Evolutionary conservation across 495 filamentous ascomycete species (phyloP), one percentile per base, ranked within the genome.

Genomic region (Lophiotrema nucula): DNA sequence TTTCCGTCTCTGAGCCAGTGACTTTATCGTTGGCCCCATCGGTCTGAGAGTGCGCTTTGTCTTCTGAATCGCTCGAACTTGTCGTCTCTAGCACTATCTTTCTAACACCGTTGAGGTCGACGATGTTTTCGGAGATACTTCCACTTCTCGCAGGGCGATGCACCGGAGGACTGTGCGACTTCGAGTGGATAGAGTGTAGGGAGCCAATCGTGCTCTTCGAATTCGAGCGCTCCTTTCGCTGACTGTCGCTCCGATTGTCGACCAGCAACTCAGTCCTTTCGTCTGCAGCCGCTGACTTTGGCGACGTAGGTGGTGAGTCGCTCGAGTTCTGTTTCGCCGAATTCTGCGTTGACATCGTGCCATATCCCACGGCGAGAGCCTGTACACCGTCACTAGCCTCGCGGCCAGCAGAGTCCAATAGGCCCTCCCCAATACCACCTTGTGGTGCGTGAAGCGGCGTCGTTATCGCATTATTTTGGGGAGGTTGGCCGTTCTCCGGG

Each of bases 71-170:
- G 37, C 76, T 78, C 27, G 77, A 80, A 64, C 79, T 83, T 18
- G 79, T 86, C 35, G 86, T 83, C 61, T 92, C 87, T 11, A 96
- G 80, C 10, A 96, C 83, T 11, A 93, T 83, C 73, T 96, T 96
- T 38, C 86, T 84, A 27, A 95, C 79, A 1, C 90, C 90, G 41
- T 87, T 86, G 11, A 87, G 77, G 68, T 95, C 89, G 33, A 95
- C 74, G 18, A 91, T 79, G 65, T 91, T 90, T 72, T 95, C 90
- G 0, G 89, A 92, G 65, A 96, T 95, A 70, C 86, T 91, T 11
- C 91, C 91, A 62, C 87, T 91, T 31, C 89, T 82, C 0, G 88
- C 87, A 31, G 79, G 76, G 42, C 76, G 76, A 47, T 68, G 70
- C 26, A 63, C 55, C 5, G 61, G 16, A n/a, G 63, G 58, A 46